Evolutionary conservation across 371 early-diverging fungal species (phyloP).

Genomic region (Racocetra persica): DNA sequence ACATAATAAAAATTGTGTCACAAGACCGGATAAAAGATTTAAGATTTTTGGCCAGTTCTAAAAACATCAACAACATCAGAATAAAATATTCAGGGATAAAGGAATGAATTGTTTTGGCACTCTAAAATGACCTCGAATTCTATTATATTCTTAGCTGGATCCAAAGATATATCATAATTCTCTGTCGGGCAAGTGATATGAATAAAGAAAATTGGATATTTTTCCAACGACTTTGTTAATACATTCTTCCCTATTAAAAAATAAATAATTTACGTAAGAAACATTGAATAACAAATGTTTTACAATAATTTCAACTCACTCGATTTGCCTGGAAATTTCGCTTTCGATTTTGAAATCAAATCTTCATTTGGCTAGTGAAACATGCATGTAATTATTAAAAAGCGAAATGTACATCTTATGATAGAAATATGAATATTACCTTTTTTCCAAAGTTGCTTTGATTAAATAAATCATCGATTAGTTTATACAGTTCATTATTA

Average conservation of each 20-base stretch:
- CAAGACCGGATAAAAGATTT: constrained; percentile 19
- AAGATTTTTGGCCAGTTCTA: constrained; percentile 41
- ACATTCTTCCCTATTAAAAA: not conserved
- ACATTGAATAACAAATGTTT: no score
- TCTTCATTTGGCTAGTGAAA: not conserved
- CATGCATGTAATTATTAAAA: not conserved
- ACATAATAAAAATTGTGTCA: constrained; percentile 32
- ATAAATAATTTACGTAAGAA: not conserved
- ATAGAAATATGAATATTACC: not conserved
- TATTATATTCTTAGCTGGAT: constrained; percentile 54
- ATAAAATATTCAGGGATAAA: not conserved
- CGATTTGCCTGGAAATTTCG: not conserved
- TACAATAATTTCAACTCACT: not conserved
- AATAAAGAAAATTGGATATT: constrained; percentile 60
- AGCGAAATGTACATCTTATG: not conserved
- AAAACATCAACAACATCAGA: not conserved
- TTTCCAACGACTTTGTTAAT: constrained; percentile 12
- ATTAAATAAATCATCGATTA: constrained; percentile 52
- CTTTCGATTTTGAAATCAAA: not conserved
- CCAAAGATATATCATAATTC: constrained; percentile 57
- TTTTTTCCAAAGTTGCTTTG: constrained; percentile 48
- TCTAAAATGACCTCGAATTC: constrained; percentile 49
- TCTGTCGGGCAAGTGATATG: constrained; percentile 53
- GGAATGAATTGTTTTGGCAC: no score
- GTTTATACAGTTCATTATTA: constrained; percentile 52